Percentiles rank a stretch among this genome's conserved stretches.
Conservation (phyloP, 1,139 yeast genomes). For the Blastobotrys arbuscula region DNA sequence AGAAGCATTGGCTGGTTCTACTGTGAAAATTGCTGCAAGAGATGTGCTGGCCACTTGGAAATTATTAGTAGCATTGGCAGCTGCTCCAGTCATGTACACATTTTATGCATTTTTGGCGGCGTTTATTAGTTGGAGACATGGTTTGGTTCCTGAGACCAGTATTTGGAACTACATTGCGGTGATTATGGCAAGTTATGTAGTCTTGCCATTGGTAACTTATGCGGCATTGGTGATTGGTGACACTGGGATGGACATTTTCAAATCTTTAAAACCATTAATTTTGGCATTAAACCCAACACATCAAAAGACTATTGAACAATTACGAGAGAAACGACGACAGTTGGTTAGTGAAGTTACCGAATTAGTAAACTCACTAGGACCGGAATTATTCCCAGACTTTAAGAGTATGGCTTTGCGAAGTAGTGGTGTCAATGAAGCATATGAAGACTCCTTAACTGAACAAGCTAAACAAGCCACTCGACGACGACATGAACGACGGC, state of each 20-base stretch:
- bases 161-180: constrained; percentile 26
- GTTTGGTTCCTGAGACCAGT: constrained; percentile 18
- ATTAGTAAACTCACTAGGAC: constrained; percentile 68
- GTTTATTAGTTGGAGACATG: constrained; percentile 30
- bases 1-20: constrained; percentile 79
- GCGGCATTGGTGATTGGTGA: constrained; percentile 89
- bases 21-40: constrained; percentile 84
- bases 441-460: constrained; percentile 16
- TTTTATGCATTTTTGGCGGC: constrained; percentile 71
- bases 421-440: constrained; percentile 26
- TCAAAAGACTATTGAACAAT: constrained; percentile 48
- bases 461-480: constrained; percentile 16
- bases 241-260: constrained; percentile 82
- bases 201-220: constrained; percentile 70
- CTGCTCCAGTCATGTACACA: constrained; percentile 80
- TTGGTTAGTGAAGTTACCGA: constrained; percentile 59
- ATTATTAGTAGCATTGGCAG: constrained; percentile 77
- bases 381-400: constrained; percentile 72
- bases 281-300: constrained; percentile 49
- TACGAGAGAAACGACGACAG: constrained; percentile 50
- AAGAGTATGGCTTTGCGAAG: constrained; percentile 41
- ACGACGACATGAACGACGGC: constrained; percentile 10
- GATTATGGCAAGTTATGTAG: constrained; percentile 46
- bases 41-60: constrained; percentile 98
- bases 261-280: constrained; percentile 76